Evolutionary conservation across 2,329 filamentous ascomycete genomes (phyloP).

Genomic region (Grosmannia serpens): DNA sequence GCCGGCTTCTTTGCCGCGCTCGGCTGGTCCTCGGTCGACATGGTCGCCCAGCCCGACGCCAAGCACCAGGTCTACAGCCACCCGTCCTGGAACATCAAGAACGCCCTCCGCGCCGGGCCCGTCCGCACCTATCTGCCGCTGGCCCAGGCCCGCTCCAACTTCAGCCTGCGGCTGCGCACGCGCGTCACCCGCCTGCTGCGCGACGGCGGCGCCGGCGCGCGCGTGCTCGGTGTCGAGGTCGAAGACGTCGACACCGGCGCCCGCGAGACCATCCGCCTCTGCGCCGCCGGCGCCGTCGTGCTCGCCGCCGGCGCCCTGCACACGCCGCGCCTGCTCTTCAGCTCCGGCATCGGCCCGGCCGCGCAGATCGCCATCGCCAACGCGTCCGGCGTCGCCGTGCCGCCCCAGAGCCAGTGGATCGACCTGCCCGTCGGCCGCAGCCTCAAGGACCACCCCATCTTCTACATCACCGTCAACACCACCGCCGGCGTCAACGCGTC

Average conservation of each 20-base stretch:
- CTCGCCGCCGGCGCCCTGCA: slow-evolving; percentile 47
- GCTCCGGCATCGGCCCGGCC: slow-evolving; percentile 49
- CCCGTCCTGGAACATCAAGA: slow-evolving; percentile 50
- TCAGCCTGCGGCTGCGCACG: slow-evolving; percentile 49
- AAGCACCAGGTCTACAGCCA: slow-evolving; percentile 52
- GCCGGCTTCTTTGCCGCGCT: slow-evolving; percentile 39
- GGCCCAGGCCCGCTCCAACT: slow-evolving; percentile 44
- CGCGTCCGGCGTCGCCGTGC: slow-evolving; percentile 37
- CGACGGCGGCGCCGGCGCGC: slow-evolving; percentile 28
- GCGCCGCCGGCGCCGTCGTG: slow-evolving; percentile 43
- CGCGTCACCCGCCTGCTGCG: slow-evolving; percentile 48
- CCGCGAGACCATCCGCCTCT: neutral
- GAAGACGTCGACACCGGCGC: slow-evolving; percentile 19
- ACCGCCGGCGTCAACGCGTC: neutral
- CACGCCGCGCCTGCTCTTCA: slow-evolving; percentile 16
- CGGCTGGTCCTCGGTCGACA: slow-evolving; percentile 31
- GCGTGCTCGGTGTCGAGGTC: slow-evolving; percentile 49
- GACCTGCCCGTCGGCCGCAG: slow-evolving; percentile 47
- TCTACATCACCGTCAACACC: neutral
- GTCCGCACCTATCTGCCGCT: slow-evolving; percentile 54
- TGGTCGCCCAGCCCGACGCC: slow-evolving; percentile 42
- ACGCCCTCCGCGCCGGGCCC: slow-evolving; percentile 52
- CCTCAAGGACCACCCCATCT: slow-evolving; percentile 36
- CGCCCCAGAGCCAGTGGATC: slow-evolving; percentile 40
- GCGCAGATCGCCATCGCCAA: slow-evolving; percentile 44